Conservation (phyloP, 345 rosid species). For the Populus deltoides region DNA sequence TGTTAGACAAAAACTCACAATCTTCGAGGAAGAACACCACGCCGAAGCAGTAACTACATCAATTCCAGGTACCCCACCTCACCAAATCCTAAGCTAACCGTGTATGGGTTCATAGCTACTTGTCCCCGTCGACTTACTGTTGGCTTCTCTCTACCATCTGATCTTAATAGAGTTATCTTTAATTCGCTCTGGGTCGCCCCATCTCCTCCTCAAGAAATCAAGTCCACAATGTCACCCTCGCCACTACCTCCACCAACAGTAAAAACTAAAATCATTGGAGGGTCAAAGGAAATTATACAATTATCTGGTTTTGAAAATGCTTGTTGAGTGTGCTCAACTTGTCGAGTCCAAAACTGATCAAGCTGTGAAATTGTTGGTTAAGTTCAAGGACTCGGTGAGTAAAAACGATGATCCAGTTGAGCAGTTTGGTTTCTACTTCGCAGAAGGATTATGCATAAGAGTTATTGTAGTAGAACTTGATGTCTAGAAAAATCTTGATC, state of each 20-base stretch:
- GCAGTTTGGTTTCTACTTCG: constrained; percentile 70
- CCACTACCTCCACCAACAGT: background rate
- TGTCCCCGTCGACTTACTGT: constrained; percentile 40
- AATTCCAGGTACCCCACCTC: constrained; percentile 9
- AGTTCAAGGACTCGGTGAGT: constrained; percentile 53
- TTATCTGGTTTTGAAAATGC: constrained; percentile 42
- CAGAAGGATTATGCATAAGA: constrained; percentile 53
- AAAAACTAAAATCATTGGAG: constrained; percentile 19
- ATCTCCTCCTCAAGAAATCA: constrained; percentile 28
- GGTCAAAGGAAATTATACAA: constrained; percentile 31
- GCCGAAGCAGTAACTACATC: constrained; percentile 22
- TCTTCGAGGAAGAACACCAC: constrained; percentile 20
- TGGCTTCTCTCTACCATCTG: constrained; percentile 52
- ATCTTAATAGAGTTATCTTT: constrained; percentile 58
- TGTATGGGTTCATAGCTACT: no score
- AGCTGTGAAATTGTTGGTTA: constrained; percentile 46
- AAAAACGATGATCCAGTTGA: constrained; percentile 67
- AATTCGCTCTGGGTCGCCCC: constrained; percentile 25
- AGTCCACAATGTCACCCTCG: constrained; percentile 16
- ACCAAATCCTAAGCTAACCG: background rate
- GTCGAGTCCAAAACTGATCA: constrained; percentile 52
- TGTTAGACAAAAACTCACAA: background rate
- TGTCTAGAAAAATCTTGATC: constrained; percentile 5
- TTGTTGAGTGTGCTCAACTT: constrained; percentile 60
- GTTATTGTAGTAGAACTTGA: constrained; percentile 20